Base-by-base conservation (phyloP, 1,139 yeast species). In the Lodderomyces theae region DNA sequence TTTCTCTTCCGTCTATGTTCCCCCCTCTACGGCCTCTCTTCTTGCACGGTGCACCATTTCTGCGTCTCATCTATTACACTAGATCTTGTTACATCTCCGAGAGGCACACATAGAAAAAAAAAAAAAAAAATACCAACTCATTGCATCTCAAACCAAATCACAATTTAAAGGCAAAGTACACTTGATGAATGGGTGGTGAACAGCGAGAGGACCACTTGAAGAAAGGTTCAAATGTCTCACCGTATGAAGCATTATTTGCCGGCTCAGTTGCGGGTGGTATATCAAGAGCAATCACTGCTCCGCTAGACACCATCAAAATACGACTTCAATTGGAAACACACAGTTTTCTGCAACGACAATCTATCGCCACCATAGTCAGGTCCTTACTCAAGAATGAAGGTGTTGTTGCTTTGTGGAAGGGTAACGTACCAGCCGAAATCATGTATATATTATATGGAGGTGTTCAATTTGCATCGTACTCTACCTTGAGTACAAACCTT, bases 381-480 rank as follows among this genome's bases (percentile, higher is more conserved):
- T 38, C 47, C 17, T 51, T 69, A 8, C 41, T 68, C n/a, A 52
- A 52, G 26, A 48, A 66, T 37, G 77, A 72, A 48, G 77, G 77
- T 2, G 47, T 68, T 6, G 33, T 50, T 16, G 77, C 90, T 0
- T 69, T 92, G 17, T 92, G 97, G 97, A 90, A 89, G 60, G 98
- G 98, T 1, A 92, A 92, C 58, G 77, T 87, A 0, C 96, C 98
- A 0, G 98, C 97, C 0, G 90, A 88, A 50, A 62, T 81, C 33
- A 76, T 92, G 79, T 92, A 92, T 56, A 70, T 92, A 13, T 51
- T 86, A 17, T 92, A 92, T 53, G 96, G 97, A 10, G 89, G 87
- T 1, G 67, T 79, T 1, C 97, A 92, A 58, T 92, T 92, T 62
- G 71, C 92, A 1, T 66, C 88, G 1, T 88, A 84, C 57, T 69